These are phyloP conservation scores for Hamigera avellanea DNA, from an alignment of 495 filamentous ascomycete species.

Conservation along the genomic window DNA sequence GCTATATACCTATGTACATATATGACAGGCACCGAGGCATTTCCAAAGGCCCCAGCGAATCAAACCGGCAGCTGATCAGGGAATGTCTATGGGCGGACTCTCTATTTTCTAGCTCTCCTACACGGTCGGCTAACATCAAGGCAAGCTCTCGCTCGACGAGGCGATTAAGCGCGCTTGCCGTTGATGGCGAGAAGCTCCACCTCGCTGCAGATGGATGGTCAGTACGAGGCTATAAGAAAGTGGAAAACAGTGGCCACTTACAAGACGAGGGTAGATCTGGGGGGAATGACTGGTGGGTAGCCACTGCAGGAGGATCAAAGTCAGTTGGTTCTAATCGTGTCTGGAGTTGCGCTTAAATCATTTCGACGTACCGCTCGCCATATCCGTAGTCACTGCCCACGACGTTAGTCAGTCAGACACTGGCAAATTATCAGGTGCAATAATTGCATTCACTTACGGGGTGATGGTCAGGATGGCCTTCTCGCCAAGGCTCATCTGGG, in stretches of 20 bases:
- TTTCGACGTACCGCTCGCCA: constrained; percentile 59
- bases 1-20: no score
- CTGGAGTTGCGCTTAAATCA: no score
- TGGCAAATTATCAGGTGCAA: constrained; percentile 1
- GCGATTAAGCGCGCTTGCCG: constrained; percentile 21
- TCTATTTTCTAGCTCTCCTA: no score
- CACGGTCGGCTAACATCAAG: no score
- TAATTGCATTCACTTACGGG: constrained; percentile 57
- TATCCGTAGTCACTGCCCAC: constrained; percentile 72
- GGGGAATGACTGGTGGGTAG: constrained; percentile 52
- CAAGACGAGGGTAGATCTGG: constrained; percentile 36
- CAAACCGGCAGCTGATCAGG: no score
- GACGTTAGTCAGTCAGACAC: no score
- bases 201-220: constrained; percentile 16
- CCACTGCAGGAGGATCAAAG: no score
- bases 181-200: constrained; percentile 34
- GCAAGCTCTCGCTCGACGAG: no score
- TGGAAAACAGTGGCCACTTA: constrained; percentile 19
- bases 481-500: constrained; percentile 70
- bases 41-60: no score
- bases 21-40: no score
- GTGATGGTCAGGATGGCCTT: constrained; percentile 67
- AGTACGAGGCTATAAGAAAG: not conserved
- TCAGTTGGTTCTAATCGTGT: no score
- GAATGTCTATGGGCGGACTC: no score